Conservation (phyloP, 1,284 basidiomycete genomes). For the Veloboletus limbatus region DNA sequence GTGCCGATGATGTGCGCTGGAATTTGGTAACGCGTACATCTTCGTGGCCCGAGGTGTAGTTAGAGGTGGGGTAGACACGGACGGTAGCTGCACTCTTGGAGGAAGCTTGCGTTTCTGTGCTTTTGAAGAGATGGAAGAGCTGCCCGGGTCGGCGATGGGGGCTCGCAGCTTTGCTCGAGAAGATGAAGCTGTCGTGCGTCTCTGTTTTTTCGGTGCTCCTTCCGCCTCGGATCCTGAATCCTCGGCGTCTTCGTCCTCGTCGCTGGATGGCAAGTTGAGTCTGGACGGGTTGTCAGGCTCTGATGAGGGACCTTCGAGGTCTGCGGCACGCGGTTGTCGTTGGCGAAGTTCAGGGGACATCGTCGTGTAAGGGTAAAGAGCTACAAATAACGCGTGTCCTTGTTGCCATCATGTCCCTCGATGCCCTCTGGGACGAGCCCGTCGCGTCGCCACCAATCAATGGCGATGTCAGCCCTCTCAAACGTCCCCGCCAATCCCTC, state of each 20-base stretch:
- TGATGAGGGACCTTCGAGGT: conserved; percentile 35
- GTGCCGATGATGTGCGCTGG: conserved; percentile 65
- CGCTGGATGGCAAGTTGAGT: conserved; percentile 12
- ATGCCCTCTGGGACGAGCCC: conserved; percentile 48
- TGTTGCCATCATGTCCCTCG: conserved; percentile 36
- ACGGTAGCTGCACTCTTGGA: conserved; percentile 24
- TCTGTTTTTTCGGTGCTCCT: conserved; percentile 13
- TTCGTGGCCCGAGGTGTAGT: conserved; percentile 42
- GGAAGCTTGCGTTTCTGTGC: conserved; percentile 22
- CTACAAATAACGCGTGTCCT: conserved; percentile 28
- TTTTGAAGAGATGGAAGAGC: conserved; percentile 8
- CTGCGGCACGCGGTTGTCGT: conserved; percentile 33
- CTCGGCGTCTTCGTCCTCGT: conserved; percentile 22
- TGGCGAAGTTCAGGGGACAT: conserved; percentile 39
- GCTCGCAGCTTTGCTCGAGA: neutral
- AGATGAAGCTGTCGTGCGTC: conserved; percentile 2
- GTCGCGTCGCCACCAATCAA: conserved; percentile 20
- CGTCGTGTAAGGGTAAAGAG: conserved; percentile 23
- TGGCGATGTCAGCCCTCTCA: conserved; percentile 21
- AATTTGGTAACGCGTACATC: conserved; percentile 52
- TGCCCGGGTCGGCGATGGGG: neutral
- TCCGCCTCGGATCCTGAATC: conserved; percentile 17
- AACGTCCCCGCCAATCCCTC: conserved; percentile 40
- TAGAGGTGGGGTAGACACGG: conserved; percentile 23
- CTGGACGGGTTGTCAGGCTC: conserved; percentile 30